Evolutionary conservation across 164 flowering plant species (phyloP).

Genomic region (Dillenia turbinata): DNA sequence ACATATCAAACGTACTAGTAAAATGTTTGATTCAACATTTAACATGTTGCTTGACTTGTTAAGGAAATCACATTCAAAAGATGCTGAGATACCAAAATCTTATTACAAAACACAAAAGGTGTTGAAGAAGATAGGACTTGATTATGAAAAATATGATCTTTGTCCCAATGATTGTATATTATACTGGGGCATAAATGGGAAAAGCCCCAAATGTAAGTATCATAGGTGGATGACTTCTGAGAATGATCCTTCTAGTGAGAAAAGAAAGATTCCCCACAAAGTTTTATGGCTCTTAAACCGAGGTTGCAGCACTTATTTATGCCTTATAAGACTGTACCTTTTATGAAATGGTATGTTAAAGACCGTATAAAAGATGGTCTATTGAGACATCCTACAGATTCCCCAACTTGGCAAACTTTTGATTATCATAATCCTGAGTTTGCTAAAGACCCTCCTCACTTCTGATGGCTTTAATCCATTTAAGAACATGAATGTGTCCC

Average conservation of each 20-base stretch:
- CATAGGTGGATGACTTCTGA: constrained; percentile 4
- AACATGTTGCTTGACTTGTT: not conserved
- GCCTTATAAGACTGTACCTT: constrained; percentile 1
- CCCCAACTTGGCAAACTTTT: constrained; percentile 12
- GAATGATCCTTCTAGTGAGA: not conserved
- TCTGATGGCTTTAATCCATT: constrained; percentile 27
- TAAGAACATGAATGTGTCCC: constrained; percentile 11
- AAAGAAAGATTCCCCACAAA: constrained; percentile 5
- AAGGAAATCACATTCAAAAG: constrained; percentile 6
- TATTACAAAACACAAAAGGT: constrained; percentile 11
- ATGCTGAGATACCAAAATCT: not conserved
- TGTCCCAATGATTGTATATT: constrained; percentile 21
- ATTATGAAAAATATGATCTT: constrained; percentile 12
- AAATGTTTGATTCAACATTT: no score
- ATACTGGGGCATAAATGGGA: constrained; percentile 1
- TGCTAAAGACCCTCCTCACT: constrained; percentile 16
- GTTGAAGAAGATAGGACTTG: constrained; percentile 9
- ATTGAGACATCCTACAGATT: constrained; percentile 16
- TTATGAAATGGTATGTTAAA: constrained; percentile 20
- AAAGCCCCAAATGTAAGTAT: not conserved
- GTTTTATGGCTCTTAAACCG: constrained; percentile 7
- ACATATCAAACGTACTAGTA: constrained; percentile 9
- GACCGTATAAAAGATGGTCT: not conserved
- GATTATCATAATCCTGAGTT: constrained; percentile 2
- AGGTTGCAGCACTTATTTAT: constrained; percentile 17